Conservation (phyloP, 106 monocot genomes). For the Dioscorea dumetorum region DNA sequence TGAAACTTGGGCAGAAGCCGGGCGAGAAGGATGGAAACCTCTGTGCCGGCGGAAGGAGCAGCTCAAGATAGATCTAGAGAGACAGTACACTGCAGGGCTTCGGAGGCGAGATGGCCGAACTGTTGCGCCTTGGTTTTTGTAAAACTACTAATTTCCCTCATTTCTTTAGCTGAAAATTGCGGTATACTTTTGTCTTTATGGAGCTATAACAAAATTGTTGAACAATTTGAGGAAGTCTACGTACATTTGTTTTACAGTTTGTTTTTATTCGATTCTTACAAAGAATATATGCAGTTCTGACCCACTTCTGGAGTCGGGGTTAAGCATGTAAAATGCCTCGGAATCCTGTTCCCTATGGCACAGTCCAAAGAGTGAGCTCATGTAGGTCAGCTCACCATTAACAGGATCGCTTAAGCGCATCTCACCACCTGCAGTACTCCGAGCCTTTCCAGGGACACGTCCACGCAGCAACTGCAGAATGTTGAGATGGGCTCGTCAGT, state of each 20-base stretch:
- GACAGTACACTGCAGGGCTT: conserved; percentile 94
- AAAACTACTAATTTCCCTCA: neutral
- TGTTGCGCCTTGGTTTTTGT: conserved; percentile 95
- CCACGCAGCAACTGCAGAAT: conserved; percentile 40
- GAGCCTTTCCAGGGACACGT: conserved; percentile 51
- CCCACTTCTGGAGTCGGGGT: conserved; percentile 27
- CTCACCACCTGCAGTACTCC: conserved; percentile 39
- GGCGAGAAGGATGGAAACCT: conserved; percentile 32
- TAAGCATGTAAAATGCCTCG: conserved; percentile 57
- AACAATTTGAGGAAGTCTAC: neutral
- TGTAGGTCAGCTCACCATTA: conserved; percentile 48
- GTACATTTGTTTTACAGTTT: neutral
- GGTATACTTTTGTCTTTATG: too few species aligned
- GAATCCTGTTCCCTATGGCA: conserved; percentile 41
- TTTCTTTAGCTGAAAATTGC: neutral
- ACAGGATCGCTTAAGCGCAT: neutral
- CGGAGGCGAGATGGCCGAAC: conserved; percentile 93
- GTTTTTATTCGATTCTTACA: conserved; percentile 27
- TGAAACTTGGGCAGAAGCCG: conserved; percentile 23
- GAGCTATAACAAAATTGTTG: too few species aligned
- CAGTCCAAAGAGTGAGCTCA: conserved; percentile 41
- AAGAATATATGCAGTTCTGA: conserved; percentile 58
- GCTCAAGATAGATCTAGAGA: conserved; percentile 79
- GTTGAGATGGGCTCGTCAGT: conserved; percentile 22
- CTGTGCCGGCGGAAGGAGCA: conserved; percentile 52